Evolutionary conservation across 2,329 filamentous ascomycete genomes (phyloP), one percentile per base, ranked within the genome.

Genomic region (Phialophora expanda): DNA sequence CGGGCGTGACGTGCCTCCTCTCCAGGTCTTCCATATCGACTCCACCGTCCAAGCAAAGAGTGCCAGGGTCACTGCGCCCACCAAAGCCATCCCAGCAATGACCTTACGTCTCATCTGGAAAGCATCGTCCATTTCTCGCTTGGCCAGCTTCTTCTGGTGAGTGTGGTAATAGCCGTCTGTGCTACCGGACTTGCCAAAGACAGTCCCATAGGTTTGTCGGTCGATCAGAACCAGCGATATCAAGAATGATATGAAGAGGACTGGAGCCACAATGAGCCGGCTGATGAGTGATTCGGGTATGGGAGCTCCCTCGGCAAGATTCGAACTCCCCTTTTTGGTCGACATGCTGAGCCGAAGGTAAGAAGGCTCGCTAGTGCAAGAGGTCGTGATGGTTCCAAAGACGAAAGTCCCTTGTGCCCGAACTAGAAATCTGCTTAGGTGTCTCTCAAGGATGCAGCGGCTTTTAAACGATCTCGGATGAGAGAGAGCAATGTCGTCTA

Each of bases 201-300:
- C 87, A 81, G 76, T 81, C 74, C 73, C 81, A 73, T 72, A 86
- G 77, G 82, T 86, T 65, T 81, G 81, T 58, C 83, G 78, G 78
- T 90, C 88, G 51, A 90, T 83, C 59, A 89, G 76, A 74, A 84
- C 82, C 54, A 91, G 84, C 1, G 88, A 90, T 69, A 90, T 54
- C 50, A 91, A 75, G 77, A 90, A 90, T 24, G 86, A 84, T 58
- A 86, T 79, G 74, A 90, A 85, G 69, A 87, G 82, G 67, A 90
- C 70, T 7, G 89, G 88, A 0, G 87, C 89, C 77, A 89, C 81
- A 70, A 90, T 70, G 22, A 80, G 20, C 20, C 72, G 71, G 20
- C 62, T 64, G 61, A 73, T 34, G 41, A 72, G 41, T 7, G 69
- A 65, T 28, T 74, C 72, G 26, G 64, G 8, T 38, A 58, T 26